These are phyloP conservation scores for Fomitopsis betulina DNA, from an alignment of 1,284 basidiomycete species.

Conservation along the genomic window DNA sequence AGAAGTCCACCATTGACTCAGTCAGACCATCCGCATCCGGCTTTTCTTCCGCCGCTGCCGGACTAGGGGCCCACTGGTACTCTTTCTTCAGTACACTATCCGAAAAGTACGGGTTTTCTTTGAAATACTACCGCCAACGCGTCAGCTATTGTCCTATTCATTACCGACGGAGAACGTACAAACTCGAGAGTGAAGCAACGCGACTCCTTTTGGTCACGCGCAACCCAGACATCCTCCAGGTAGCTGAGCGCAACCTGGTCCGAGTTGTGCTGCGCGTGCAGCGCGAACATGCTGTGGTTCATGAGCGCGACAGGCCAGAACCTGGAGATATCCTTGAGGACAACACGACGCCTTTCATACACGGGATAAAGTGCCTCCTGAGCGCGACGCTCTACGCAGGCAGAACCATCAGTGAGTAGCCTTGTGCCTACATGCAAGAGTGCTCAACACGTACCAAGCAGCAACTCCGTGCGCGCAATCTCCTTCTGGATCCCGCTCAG, in stretches of 20 bases:
- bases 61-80: conserved; percentile 63
- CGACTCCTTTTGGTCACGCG: conserved; percentile 58
- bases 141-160: not conserved
- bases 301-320: conserved; percentile 80
- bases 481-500: conserved; percentile 60
- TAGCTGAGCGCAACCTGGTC: conserved; percentile 73
- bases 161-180: conserved; percentile 42
- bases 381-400: conserved; percentile 53
- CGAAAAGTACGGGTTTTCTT: conserved; percentile 77
- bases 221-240: conserved; percentile 77
- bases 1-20: conserved; percentile 69
- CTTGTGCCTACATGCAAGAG: conserved; percentile 4
- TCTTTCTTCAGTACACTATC: conserved; percentile 74
- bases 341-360: conserved; percentile 63
- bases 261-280: conserved; percentile 61
- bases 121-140: conserved; percentile 57
- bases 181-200: conserved; percentile 78
- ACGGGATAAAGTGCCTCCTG: conserved; percentile 52
- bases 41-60: conserved; percentile 47
- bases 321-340: conserved; percentile 60
- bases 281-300: conserved; percentile 57
- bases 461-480: conserved; percentile 60
- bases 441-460: conserved; percentile 49
- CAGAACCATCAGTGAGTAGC: not conserved
- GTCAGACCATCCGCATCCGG: conserved; percentile 72